Base-by-base conservation (phyloP, 345 rosid genomes). In the Eucalyptus decipiens region DNA sequence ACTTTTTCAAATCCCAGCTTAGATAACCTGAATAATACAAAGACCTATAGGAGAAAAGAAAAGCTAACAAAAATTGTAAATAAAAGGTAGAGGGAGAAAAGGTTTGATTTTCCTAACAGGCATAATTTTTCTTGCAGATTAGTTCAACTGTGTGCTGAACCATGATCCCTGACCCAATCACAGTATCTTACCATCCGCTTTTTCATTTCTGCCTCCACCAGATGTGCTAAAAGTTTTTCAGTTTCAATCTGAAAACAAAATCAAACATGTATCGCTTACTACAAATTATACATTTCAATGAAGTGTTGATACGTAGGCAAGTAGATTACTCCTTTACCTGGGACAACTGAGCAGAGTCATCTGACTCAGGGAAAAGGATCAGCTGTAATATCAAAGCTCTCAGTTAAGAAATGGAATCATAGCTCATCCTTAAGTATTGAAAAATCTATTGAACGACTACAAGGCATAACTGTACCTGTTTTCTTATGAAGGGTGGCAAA, bases 261-360 rank as follows among this genome's bases (percentile, higher is more conserved):
- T 69, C 54, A 91, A 89, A 88, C 69, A 42, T 58, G 86, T 69
- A 91, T 90, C 86, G 80, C 83, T 76, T 83, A 90, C 86, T 51
- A 60, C 52, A 26, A 14, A 69, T 12, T 32, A 42, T 49, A 62
- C 37, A 37, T 67, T 83, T 60, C 65, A 34, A 42, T 58, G 9
- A 58, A 17, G 48, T 49, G 85, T 48, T 3, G 45, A 51, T 3
- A 4, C 9, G 40, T 67, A 47, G 42, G 21, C 65, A 86, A 8
- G 52, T 15, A 83, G 9, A 81, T 24, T 42, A 47, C 32, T 88
- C 58, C 89, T 54, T 90, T 92, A 98, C 99, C 97, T 98, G 99
- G 89, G 99, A 98, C 90, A 98, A 89, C 94, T 97, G 99, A n/a
- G 99, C 99, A 90, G 99, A 97, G 93, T 98, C 99, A 93, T 98